A percentile compares a stretch with the other conserved stretches of the same genome.
These are phyloP conservation scores for Mortierella sp. DNA, from an alignment of 371 early-diverging fungal genomes.

Conservation along the genomic window DNA sequence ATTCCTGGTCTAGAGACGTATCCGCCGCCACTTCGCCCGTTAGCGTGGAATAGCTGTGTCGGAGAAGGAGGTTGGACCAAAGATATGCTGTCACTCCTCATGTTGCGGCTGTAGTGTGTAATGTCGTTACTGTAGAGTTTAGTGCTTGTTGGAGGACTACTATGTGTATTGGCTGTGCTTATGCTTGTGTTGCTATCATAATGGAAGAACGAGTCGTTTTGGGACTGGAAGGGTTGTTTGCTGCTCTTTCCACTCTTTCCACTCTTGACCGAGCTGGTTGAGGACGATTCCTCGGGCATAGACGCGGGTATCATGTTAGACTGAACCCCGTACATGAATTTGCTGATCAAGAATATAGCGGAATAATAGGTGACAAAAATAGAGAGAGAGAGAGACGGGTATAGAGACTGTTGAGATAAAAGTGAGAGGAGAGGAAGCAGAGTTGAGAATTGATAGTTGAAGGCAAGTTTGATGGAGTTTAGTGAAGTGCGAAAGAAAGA, in stretches of 20 bases:
- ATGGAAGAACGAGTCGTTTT: conserved; percentile 5
- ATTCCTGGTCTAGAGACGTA: neutral
- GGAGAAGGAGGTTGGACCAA: conserved; percentile 24
- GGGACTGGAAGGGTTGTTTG: neutral
- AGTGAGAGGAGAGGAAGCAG: neutral
- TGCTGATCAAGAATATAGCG: neutral
- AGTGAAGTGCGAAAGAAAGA: conserved; percentile 1
- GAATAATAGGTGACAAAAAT: neutral
- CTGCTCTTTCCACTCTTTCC: conserved; percentile 7
- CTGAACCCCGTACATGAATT: conserved; percentile 4
- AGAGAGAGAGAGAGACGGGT: neutral
- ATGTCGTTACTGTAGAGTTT: neutral
- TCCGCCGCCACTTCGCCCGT: conserved; percentile 3
- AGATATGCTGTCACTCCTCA: conserved; percentile 30
- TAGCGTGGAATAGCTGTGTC: conserved; percentile 1
- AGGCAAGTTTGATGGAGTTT: neutral
- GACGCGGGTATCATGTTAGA: conserved; percentile 11
- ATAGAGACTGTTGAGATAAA: neutral
- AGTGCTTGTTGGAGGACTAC: conserved; percentile 6
- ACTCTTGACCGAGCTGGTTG: conserved; percentile 22
- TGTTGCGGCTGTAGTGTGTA: conserved; percentile 2
- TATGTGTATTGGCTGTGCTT: conserved; percentile 13
- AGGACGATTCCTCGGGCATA: conserved; percentile 10
- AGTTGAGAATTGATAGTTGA: neutral
- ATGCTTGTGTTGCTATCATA: conserved; percentile 32